These are phyloP conservation scores for Myxozyma kluyveri DNA, from an alignment of 805 yeast genomes.

Conservation along the genomic window DNA sequence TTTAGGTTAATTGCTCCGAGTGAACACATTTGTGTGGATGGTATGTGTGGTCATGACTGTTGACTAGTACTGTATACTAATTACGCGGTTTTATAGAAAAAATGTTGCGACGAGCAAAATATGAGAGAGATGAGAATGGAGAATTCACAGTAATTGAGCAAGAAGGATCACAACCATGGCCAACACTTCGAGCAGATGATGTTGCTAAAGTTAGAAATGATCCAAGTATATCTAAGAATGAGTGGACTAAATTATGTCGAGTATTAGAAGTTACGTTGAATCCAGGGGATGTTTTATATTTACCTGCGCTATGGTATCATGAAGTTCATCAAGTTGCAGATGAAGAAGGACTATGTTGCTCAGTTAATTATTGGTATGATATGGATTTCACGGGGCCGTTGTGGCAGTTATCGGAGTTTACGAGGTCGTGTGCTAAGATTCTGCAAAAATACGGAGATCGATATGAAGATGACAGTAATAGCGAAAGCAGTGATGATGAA, in stretches of 20 bases:
- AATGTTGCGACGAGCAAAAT: conserved; percentile 36
- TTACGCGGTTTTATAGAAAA: conserved; percentile 29
- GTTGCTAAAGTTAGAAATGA: too few species aligned
- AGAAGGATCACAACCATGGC: conserved; percentile 21
- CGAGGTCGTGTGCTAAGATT: conserved; percentile 1
- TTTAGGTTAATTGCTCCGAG: conserved; percentile 40
- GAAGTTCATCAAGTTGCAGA: conserved; percentile 35
- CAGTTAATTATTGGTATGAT: conserved; percentile 28
- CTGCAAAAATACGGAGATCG: too few species aligned
- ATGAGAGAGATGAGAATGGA: conserved; percentile 26
- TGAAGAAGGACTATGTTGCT: conserved; percentile 22
- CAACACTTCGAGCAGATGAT: conserved; percentile 20
- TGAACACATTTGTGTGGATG: conserved; percentile 23
- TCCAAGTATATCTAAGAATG: conserved; percentile 1
- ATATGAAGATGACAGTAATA: too few species aligned
- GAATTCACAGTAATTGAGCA: conserved; percentile 27
- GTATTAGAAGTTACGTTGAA: conserved; percentile 33
- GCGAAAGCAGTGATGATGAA: too few species aligned
- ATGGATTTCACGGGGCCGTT: conserved; percentile 25
- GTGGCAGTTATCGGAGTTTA: conserved; percentile 13
- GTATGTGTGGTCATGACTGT: background rate
- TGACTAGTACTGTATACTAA: background rate
- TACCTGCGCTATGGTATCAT: conserved; percentile 45
- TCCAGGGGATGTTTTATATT: conserved; percentile 41
- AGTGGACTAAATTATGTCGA: conserved; percentile 13